Evolutionary conservation across 2,329 filamentous ascomycete species (phyloP).

Genomic region (Venturia asperata): DNA sequence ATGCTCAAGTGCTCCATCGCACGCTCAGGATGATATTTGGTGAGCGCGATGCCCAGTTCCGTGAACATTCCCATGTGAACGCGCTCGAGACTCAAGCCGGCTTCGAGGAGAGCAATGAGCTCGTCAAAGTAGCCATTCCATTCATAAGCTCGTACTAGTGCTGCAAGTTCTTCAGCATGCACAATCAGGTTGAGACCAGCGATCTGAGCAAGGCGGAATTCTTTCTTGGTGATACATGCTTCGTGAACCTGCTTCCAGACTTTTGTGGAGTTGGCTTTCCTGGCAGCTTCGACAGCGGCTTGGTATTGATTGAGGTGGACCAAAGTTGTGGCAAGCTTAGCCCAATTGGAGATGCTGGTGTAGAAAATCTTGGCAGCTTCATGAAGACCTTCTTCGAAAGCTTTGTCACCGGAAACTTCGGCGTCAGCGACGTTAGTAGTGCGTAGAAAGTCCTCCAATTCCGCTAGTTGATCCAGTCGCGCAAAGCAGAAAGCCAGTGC

Average conservation of each 20-base stretch:
- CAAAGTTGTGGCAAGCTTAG: constrained; percentile 92
- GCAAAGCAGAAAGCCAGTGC: constrained; percentile 90
- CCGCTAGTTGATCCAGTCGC: constrained; percentile 79
- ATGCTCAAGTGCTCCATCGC: constrained; percentile 98
- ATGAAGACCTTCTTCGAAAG: constrained; percentile 87
- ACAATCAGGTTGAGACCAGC: constrained; percentile 97
- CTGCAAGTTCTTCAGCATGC: constrained; percentile 88
- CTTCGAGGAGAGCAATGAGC: constrained; percentile 87
- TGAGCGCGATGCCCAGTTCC: constrained; percentile 79
- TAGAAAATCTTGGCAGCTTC: constrained; percentile 99
- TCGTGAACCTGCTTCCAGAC: constrained; percentile 99
- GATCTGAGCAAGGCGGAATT: constrained; percentile 97
- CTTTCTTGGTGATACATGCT: constrained; percentile 94
- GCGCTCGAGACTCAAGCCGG: constrained; percentile 85
- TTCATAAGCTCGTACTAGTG: constrained; percentile 95
- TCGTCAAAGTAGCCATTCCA: constrained; percentile 96
- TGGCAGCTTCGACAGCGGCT: constrained; percentile 91
- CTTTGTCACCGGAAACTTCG: constrained; percentile 96
- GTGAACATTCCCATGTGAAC: constrained; percentile 98
- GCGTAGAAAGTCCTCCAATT: constrained; percentile 93
- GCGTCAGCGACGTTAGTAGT: constrained; percentile 91
- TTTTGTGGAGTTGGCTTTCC: constrained; percentile 98
- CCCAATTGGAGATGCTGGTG: constrained; percentile 98
- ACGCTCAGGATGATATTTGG: constrained; percentile 90
- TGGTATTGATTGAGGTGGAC: constrained; percentile 98